A percentile compares a stretch with the other conserved stretches of the same genome.
These are phyloP conservation scores for Penicillium canariense DNA, from an alignment of 495 filamentous ascomycete genomes.

Conservation along the genomic window DNA sequence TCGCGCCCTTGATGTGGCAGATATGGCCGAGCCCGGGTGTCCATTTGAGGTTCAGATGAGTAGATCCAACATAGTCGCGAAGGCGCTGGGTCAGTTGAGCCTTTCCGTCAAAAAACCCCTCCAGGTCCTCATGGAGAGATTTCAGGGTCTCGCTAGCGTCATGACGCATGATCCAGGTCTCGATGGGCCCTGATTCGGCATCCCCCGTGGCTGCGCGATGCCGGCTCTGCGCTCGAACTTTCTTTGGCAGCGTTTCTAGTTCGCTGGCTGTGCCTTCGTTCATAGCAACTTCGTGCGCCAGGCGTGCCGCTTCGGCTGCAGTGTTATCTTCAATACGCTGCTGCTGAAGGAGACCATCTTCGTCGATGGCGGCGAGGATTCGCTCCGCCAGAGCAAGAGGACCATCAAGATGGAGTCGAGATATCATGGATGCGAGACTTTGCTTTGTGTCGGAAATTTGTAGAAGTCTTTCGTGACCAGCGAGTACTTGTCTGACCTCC, in stretches of 20 bases:
- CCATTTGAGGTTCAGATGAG: constrained; percentile 74
- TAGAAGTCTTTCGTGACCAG: constrained; percentile 11
- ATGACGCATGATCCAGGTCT: constrained; percentile 83
- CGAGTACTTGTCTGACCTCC: constrained; percentile 57
- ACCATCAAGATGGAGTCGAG: constrained; percentile 64
- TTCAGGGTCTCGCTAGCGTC: constrained; percentile 65
- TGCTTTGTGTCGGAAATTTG: constrained; percentile 17
- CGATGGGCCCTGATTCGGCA: constrained; percentile 36
- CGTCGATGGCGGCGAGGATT: constrained; percentile 81
- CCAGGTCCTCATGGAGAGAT: constrained; percentile 64
- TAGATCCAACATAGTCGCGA: constrained; percentile 52
- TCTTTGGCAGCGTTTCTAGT: constrained; percentile 42
- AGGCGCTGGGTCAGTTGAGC: constrained; percentile 56
- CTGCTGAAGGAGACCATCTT: constrained; percentile 79
- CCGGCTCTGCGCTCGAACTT: constrained; percentile 37
- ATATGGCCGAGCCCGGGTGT: constrained; percentile 81
- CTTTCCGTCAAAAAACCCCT: constrained; percentile 57
- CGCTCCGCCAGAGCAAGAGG: constrained; percentile 64
- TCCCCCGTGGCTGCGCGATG: constrained; percentile 27
- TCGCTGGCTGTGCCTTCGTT: constrained; percentile 55
- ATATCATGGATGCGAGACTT: constrained; percentile 53
- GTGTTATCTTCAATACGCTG: constrained; percentile 73
- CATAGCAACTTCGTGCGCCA: constrained; percentile 65
- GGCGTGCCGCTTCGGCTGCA: constrained; percentile 60
- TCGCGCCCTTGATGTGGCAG: constrained; percentile 80